These are phyloP conservation scores for Paraconiothyrium sp. DNA, from an alignment of 2,329 filamentous ascomycete species.

Conservation along the genomic window DNA sequence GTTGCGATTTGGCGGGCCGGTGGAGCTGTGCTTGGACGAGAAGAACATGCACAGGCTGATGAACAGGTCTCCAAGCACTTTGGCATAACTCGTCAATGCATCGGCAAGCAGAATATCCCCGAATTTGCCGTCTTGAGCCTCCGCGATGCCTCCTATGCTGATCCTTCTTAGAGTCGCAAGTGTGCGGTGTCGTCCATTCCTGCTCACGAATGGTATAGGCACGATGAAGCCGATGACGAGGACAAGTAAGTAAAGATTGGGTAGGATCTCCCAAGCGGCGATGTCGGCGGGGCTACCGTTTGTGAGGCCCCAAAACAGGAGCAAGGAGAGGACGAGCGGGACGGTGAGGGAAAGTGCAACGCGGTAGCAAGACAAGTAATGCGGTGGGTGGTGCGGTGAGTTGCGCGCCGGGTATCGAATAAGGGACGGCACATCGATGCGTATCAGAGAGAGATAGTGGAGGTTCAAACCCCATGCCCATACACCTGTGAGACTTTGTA, in stretches of 20 bases:
- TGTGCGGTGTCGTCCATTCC: constrained; percentile 77
- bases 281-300: constrained; percentile 75
- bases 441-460: constrained; percentile 79
- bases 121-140: constrained; percentile 89
- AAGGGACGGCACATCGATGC: constrained; percentile 87
- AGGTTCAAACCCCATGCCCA: constrained; percentile 97
- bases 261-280: constrained; percentile 82
- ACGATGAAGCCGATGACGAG: constrained; percentile 76
- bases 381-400: constrained; percentile 74
- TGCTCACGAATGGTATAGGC: constrained; percentile 74
- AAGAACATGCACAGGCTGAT: constrained; percentile 94
- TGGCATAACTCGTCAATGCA: constrained; percentile 93
- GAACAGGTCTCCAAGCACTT: constrained; percentile 89
- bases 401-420: constrained; percentile 85
- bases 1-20: constrained; percentile 79
- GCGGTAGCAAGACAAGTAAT: constrained; percentile 85
- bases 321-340: constrained; percentile 75
- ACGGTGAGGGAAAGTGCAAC: constrained; percentile 80
- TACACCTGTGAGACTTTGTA: constrained; percentile 67
- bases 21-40: constrained; percentile 74
- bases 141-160: constrained; percentile 84
- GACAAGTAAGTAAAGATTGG: constrained; percentile 81
- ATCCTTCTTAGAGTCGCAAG: constrained; percentile 80
- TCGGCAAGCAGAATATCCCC: constrained; percentile 94
- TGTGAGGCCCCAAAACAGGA: constrained; percentile 85